Evolutionary conservation across 352 stramenopile species (phyloP).

Genomic region (Globisporangium heterothallicum): DNA sequence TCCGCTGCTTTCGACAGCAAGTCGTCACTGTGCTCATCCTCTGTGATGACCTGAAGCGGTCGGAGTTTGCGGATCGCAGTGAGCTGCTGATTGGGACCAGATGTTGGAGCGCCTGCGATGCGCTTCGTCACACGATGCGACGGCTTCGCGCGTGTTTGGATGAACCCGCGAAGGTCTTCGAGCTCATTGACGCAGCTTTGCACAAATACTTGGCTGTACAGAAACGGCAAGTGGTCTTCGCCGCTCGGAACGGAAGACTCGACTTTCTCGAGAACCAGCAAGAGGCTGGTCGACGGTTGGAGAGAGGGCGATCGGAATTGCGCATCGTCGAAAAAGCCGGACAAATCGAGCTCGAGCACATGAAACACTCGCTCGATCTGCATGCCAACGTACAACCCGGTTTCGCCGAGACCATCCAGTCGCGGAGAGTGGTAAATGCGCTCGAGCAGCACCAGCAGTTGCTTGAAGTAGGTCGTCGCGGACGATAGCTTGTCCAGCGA

Average conservation of each 20-base stretch:
- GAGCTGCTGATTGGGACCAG: constrained; percentile 7
- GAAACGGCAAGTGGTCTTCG: constrained; percentile 47
- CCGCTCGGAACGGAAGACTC: constrained; percentile 7
- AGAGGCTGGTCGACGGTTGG: constrained; percentile 13
- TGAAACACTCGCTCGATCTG: constrained; percentile 63
- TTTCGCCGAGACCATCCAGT: constrained; percentile 42
- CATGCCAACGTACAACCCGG: constrained; percentile 44
- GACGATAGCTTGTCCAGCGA: constrained; percentile 41
- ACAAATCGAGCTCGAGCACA: constrained; percentile 25
- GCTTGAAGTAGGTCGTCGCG: constrained; percentile 43
- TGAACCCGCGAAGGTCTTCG: constrained; percentile 49
- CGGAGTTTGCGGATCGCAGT: constrained; percentile 53
- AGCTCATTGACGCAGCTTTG: constrained; percentile 55
- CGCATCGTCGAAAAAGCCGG: constrained; percentile 9
- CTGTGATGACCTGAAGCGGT: constrained; percentile 44
- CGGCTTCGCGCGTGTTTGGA: constrained; percentile 43
- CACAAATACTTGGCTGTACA: constrained; percentile 64
- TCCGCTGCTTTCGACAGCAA: not conserved
- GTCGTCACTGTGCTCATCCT: constrained; percentile 17
- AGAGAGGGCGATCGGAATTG: constrained; percentile 16
- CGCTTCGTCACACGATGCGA: constrained; percentile 19
- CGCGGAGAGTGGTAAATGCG: constrained; percentile 39
- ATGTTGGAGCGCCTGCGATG: constrained; percentile 13
- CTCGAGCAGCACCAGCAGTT: constrained; percentile 36
- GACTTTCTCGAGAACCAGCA: constrained; percentile 11